phyloP scores from a whole-genome alignment of 169 alveolate genomes.

The Besnoitia besnoiti region DNA sequence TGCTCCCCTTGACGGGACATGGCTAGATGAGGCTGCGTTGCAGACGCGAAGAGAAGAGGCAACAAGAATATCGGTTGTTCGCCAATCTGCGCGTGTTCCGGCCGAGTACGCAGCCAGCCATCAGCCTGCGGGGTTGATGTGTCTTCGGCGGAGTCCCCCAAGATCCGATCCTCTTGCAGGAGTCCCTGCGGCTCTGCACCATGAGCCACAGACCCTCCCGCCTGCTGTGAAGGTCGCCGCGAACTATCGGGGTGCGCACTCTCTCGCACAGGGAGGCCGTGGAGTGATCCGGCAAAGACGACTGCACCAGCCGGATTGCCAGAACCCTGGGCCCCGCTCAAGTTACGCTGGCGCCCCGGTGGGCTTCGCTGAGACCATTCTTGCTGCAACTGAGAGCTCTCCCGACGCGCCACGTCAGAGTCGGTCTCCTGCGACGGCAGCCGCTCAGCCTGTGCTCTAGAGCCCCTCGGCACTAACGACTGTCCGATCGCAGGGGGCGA shows the following conservation, averaged over 20 bases:
- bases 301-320: too few relatives aligned
- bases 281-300: too few relatives aligned
- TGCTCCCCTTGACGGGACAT: neutral
- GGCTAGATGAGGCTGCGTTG: neutral
- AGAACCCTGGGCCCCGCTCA: too few relatives aligned
- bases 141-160: neutral
- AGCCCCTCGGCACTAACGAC: too few relatives aligned
- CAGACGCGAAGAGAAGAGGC: slow-evolving; percentile 23
- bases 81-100: neutral
- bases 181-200: neutral
- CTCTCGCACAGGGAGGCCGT: too few relatives aligned
- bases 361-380: too few relatives aligned
- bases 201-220: neutral
- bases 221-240: neutral
- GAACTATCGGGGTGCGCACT: neutral
- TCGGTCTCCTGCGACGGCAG: too few relatives aligned
- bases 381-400: too few relatives aligned
- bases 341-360: too few relatives aligned
- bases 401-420: too few relatives aligned
- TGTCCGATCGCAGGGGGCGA: too few relatives aligned
- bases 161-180: neutral
- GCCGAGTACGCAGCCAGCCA: neutral
- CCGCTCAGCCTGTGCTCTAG: too few relatives aligned
- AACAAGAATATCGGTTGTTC: neutral
- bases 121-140: neutral